Conservation (phyloP, 441 rosid species). For the Pelargonium fulgidum region DNA sequence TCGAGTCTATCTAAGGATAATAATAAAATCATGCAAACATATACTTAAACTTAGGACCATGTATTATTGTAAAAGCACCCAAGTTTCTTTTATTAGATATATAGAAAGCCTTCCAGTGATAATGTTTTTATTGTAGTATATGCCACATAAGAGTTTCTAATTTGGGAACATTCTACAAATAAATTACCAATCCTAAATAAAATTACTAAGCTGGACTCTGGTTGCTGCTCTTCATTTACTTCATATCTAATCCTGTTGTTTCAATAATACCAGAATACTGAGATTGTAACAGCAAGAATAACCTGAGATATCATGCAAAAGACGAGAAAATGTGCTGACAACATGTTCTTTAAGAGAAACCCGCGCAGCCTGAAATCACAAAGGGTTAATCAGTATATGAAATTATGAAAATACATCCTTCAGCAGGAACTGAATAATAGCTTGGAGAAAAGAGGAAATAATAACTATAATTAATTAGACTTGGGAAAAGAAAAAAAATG, state of each 20-base stretch:
- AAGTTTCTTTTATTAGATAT: neutral
- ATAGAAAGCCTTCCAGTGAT: neutral
- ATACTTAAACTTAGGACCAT: neutral
- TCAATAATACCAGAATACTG: neutral
- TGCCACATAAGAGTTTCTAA: neutral
- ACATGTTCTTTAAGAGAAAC: conserved; percentile 60
- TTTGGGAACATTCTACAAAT: conserved; percentile 4
- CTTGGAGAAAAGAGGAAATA: too few relatives aligned
- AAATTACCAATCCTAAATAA: neutral
- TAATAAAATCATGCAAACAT: neutral
- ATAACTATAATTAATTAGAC: too few relatives aligned
- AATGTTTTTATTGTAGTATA: neutral
- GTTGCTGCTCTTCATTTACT: conserved; percentile 3
- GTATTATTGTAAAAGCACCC: neutral
- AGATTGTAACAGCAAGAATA: conserved; percentile 23
- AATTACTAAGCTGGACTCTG: neutral
- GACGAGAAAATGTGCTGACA: conserved; percentile 53
- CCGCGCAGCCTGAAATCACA: conserved; percentile 71
- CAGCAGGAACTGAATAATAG: neutral
- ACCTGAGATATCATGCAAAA: conserved; percentile 85
- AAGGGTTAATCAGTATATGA: conserved; percentile 23
- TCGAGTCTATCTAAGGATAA: conserved; percentile 10
- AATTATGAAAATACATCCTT: conserved; percentile 13
- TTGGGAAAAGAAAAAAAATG: too few relatives aligned
- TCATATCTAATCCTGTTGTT: neutral